Evolutionary conservation across 2,329 filamentous ascomycete genomes (phyloP).

Genomic region (Pestalotiopsis sp.): DNA sequence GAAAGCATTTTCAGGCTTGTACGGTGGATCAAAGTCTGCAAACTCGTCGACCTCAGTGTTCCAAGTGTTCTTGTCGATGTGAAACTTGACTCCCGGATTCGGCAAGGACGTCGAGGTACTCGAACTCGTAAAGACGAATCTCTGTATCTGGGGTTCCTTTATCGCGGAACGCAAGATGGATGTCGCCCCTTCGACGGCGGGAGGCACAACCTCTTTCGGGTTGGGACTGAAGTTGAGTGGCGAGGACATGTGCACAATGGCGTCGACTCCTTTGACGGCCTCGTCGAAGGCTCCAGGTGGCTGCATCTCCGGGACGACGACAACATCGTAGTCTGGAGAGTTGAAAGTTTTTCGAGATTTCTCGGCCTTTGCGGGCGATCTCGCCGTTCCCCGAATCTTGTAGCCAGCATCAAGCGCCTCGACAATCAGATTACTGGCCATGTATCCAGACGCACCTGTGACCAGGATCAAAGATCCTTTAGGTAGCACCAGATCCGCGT

Average conservation of each 20-base stretch:
- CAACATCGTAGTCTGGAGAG: neutral
- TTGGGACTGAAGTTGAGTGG: slow-evolving; percentile 40
- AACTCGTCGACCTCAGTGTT: slow-evolving; percentile 32
- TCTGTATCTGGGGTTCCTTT: slow-evolving; percentile 41
- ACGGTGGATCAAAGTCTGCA: slow-evolving; percentile 33
- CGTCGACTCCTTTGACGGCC: slow-evolving; percentile 42
- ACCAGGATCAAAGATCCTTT: slow-evolving; percentile 8
- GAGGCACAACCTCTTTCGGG: slow-evolving; percentile 45
- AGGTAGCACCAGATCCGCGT: neutral
- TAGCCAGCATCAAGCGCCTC: slow-evolving; percentile 5
- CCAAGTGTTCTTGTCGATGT: slow-evolving; percentile 29
- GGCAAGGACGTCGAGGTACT: slow-evolving; percentile 20
- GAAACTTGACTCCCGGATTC: slow-evolving; percentile 7
- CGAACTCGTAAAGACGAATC: slow-evolving; percentile 31
- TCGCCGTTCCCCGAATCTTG: neutral
- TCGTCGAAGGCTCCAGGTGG: slow-evolving; percentile 40
- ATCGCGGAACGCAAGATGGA: slow-evolving; percentile 44
- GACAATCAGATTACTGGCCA: neutral
- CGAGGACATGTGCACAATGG: slow-evolving; percentile 49
- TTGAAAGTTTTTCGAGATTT: neutral
- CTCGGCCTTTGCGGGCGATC: slow-evolving; percentile 14
- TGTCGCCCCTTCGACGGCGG: slow-evolving; percentile 36
- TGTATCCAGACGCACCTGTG: neutral
- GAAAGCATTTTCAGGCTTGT: slow-evolving; percentile 18
- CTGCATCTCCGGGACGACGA: slow-evolving; percentile 38